phyloP scores from a whole-genome alignment of 2,329 filamentous ascomycete species.

The Penicillium decumbens region DNA sequence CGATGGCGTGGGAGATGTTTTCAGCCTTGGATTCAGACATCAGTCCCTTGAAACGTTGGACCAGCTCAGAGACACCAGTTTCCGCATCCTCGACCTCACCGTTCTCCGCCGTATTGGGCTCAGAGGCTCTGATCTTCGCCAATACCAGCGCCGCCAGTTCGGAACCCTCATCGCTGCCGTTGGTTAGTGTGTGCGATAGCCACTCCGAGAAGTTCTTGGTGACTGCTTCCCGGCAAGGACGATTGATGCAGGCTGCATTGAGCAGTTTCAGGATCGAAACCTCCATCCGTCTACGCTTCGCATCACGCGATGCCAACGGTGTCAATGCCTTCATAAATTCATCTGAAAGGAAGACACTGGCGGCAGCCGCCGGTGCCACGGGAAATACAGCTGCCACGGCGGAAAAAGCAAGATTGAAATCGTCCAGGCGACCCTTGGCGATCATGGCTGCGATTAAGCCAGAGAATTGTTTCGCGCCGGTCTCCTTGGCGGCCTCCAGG shows the following conservation, averaged over 20 bases:
- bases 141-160: constrained; percentile 66
- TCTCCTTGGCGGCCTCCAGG: constrained; percentile 68
- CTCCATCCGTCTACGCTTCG: constrained; percentile 81
- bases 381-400: constrained; percentile 87
- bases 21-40: constrained; percentile 40
- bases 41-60: constrained; percentile 51
- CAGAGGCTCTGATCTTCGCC: constrained; percentile 55
- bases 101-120: constrained; percentile 30
- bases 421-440: constrained; percentile 72
- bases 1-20: constrained; percentile 71
- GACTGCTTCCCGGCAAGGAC: constrained; percentile 74
- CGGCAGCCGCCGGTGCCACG: constrained; percentile 68
- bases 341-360: constrained; percentile 78
- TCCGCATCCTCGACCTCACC: constrained; percentile 37
- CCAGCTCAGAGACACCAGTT: constrained; percentile 49
- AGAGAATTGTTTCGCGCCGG: constrained; percentile 64
- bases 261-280: constrained; percentile 82
- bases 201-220: constrained; percentile 79
- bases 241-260: constrained; percentile 84
- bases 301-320: constrained; percentile 70
- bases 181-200: constrained; percentile 77
- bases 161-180: constrained; percentile 56
- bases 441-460: constrained; percentile 71
- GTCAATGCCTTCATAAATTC: constrained; percentile 76
- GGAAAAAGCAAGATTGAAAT: constrained; percentile 87